Evolutionary conservation across 2,329 filamentous ascomycete species (phyloP).

Genomic region (Diaporthe amygdali): DNA sequence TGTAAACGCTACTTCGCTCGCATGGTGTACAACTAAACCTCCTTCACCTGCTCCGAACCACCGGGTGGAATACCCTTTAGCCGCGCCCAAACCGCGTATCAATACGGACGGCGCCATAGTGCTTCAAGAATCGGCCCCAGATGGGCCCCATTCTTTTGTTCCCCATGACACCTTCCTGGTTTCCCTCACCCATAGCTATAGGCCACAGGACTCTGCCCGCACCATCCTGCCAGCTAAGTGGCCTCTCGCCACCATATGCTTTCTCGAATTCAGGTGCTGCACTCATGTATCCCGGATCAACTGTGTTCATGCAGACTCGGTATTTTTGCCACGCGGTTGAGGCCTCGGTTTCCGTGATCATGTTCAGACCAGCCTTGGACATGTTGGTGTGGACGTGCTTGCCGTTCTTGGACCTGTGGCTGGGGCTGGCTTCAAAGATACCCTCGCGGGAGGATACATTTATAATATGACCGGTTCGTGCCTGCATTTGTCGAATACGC

Average conservation of each 20-base stretch:
- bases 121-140: conserved; percentile 4
- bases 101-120: neutral
- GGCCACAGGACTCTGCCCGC: conserved; percentile 42
- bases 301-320: conserved; percentile 42
- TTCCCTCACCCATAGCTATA: conserved; percentile 25
- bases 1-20: neutral
- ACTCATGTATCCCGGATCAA: conserved; percentile 45
- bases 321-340: conserved; percentile 34
- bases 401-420: conserved; percentile 33
- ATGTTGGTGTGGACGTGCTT: conserved; percentile 45
- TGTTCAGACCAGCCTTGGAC: conserved; percentile 45
- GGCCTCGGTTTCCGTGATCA: conserved; percentile 46
- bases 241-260: conserved; percentile 32
- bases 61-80: neutral
- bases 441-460: conserved; percentile 41
- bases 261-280: conserved; percentile 38
- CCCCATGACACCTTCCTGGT: neutral
- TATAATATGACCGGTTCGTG: neutral
- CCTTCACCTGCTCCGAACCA: neutral
- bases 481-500: no score
- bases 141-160: neutral
- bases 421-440: conserved; percentile 33
- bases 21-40: neutral
- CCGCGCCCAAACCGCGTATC: neutral
- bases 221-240: conserved; percentile 43